Evolutionary conservation across 768 basidiomycete genomes (phyloP).

Genomic region (Lactifluus piperatus): DNA sequence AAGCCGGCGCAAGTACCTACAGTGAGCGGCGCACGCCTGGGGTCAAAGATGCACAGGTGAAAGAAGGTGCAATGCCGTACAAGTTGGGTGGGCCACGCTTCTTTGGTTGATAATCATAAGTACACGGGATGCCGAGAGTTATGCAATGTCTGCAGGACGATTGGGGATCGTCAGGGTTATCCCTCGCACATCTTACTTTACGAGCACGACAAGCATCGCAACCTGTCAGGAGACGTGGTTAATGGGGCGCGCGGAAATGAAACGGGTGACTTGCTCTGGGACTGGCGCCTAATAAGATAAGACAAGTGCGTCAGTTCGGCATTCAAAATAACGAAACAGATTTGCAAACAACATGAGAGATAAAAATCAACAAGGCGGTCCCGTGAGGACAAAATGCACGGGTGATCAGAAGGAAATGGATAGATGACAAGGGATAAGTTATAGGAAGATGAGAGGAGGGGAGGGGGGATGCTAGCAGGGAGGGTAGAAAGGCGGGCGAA

Average conservation of each 20-base stretch:
- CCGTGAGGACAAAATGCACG: background rate
- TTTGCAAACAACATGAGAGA: conserved; percentile 31
- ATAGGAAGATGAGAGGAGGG: background rate
- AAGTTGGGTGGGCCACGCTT: conserved; percentile 90
- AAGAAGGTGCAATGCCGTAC: conserved; percentile 36
- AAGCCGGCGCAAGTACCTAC: conserved; percentile 67
- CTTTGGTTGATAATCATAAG: conserved; percentile 90
- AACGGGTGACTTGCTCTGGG: conserved; percentile 53
- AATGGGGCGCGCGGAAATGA: conserved; percentile 22
- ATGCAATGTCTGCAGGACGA: conserved; percentile 83
- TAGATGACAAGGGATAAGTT: conserved; percentile 3
- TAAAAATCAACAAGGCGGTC: background rate
- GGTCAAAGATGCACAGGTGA: background rate
- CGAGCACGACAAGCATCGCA: conserved; percentile 83
- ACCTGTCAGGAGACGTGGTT: conserved; percentile 36
- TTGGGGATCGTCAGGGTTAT: conserved; percentile 68
- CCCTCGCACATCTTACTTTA: conserved; percentile 78
- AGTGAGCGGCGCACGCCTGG: conserved; percentile 10
- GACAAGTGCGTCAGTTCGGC: conserved; percentile 30
- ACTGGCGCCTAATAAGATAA: conserved; percentile 57
- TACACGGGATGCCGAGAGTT: conserved; percentile 74
- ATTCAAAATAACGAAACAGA: conserved; percentile 22
- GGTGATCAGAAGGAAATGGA: conserved; percentile 18
- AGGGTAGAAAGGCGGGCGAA: conserved; percentile 35
- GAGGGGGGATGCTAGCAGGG: conserved; percentile 12